Evolutionary conservation across 768 basidiomycete species (phyloP), one percentile per base, ranked within the genome.

Genomic region (Mycena latifolia): DNA sequence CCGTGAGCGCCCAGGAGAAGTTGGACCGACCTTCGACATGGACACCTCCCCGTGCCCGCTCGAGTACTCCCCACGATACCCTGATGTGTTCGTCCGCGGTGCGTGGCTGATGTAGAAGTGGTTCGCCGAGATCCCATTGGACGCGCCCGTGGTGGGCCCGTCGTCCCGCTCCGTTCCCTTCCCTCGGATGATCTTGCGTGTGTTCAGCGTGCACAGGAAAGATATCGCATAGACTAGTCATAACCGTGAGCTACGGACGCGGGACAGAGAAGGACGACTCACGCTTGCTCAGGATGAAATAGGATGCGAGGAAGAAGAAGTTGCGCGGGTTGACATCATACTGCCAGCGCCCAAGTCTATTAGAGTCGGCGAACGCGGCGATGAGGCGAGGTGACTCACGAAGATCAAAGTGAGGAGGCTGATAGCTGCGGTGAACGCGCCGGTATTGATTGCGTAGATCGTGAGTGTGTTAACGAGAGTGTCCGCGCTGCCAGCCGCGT

Each of bases 391-490:
- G n/a, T n/a, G 11, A 67, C 77, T 47, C 67, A 81, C 82, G 54
- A 82, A 69, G 29, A 80, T 68, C 43, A 83, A 56, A 3, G 80
- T 81, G 29, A 71, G 73, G n/a, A 84, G 63, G 69, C 85, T 84
- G 71, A 84, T 67, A 5, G 80, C 78, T 47, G 86, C 86, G 65
- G 54, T 65, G 45, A 61, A 31, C 7, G 80, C 77, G 22, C 89
- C 89, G 0, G 89, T 90, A 65, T 87, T 89, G 45, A 91, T 76
- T 18, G 89, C 88, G 63, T 89, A 89, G n/a, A 87, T 70, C 10
- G 80, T 86, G 31, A 91, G 76, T 3, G 71, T 81, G 64, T 85
- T 87, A 37, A 90, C 82, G n/a, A 89, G 75, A 1, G 86, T 81
- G 73, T 90, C 83, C 29, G 85, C 82, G 55, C 88, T 90, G 71